Base-by-base conservation (phyloP, 306 rosid genomes). In the Cucurbita pepo region DNA sequence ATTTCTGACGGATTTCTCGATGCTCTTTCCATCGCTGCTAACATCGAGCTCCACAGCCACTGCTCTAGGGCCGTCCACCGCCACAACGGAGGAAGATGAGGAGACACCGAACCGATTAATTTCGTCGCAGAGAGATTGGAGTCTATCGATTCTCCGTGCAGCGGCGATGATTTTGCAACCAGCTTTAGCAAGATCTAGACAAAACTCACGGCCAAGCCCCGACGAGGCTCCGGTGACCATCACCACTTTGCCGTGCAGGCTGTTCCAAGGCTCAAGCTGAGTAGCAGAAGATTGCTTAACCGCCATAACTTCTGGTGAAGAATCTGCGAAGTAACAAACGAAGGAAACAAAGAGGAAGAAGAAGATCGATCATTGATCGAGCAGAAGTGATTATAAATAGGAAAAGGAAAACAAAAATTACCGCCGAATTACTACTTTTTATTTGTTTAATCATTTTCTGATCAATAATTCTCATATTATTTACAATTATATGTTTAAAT, bases 171-270 rank as follows among this genome's bases (percentile, higher is more conserved):
- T 51, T 6, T 21, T 75, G 79, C 92, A 89, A 52, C 93, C 96
- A 8, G 96, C 87, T 40, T 77, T 78, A 9, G 86, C 93, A 10
- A 91, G 86, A 64, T 87, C 92, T 48, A 87, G 79, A 73, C 96
- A 91, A 71, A 89, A 86, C 0, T 86, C 91, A 15, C 76, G 75
- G 78, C 96, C 97, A 7, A 91, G 83, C 1, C 96, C 97, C n/a
- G 97, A 69, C 3, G 97, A 91, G 10, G 96, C 92, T 21, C 97
- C 96, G 60, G 97, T 91, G 48, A 91, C 91, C 86, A 91, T 60
- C 10, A 91, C 96, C 7, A 91, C 92, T 73, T 91, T 91, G 15
- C 91, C 91, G 10, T 36, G 60, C 0, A 91, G 88, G 63, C 21
- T 21, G 73, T 57, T 75, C 95, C 92, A 88, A 2, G 89, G 86